These are phyloP conservation scores for Chlamydomonas sp. DNA, from an alignment of 139 green algal species.

Conservation along the genomic window DNA sequence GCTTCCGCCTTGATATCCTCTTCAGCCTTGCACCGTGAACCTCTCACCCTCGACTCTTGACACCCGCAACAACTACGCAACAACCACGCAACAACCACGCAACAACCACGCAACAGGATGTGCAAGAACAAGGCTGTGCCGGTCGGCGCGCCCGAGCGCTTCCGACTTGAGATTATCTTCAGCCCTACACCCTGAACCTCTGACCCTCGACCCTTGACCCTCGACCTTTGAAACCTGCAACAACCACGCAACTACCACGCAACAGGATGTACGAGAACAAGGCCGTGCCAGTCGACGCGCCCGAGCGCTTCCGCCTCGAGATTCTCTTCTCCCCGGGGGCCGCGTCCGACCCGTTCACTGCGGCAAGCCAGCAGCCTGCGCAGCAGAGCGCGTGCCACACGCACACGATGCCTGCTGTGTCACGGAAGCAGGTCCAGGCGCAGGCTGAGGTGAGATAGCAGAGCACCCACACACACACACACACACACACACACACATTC, in stretches of 20 bases:
- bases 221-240: too few relatives aligned
- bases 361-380: too few relatives aligned
- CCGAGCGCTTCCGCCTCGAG: constrained; percentile 78
- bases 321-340: constrained; percentile 71
- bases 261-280: constrained; percentile 76
- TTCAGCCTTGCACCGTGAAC: too few relatives aligned
- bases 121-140: too few relatives aligned
- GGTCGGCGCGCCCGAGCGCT: constrained; percentile 44
- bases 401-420: background rate
- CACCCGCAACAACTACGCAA: too few relatives aligned
- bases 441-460: background rate
- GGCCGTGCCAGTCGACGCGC: constrained; percentile 40
- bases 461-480: background rate
- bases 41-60: too few relatives aligned
- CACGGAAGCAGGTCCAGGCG: background rate
- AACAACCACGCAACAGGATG: too few relatives aligned
- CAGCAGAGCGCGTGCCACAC: background rate
- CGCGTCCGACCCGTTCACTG: constrained; percentile 31
- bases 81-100: too few relatives aligned
- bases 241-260: too few relatives aligned
- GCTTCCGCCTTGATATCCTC: constrained; percentile 82
- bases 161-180: constrained; percentile 82
- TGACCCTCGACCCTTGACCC: too few relatives aligned
- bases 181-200: too few relatives aligned
- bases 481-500: background rate